These are phyloP conservation scores for Neonectria neomacrospora DNA, from an alignment of 2,329 filamentous ascomycete species.

Conservation along the genomic window DNA sequence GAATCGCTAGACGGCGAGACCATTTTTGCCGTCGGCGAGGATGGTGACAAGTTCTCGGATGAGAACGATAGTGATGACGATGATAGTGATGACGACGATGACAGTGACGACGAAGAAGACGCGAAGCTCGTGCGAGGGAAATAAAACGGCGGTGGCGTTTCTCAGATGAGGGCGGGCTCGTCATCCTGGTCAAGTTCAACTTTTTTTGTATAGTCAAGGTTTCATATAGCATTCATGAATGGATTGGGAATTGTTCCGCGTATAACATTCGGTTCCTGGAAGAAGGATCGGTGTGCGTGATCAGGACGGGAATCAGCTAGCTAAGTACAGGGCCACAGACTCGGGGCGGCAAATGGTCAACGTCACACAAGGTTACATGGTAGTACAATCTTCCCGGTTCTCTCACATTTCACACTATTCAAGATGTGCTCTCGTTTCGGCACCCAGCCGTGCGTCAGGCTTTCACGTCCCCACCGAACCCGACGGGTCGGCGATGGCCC, in stretches of 20 bases:
- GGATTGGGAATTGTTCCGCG: constrained; percentile 29
- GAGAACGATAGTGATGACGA: constrained; percentile 65
- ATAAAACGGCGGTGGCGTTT: constrained; percentile 43
- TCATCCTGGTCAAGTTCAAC: constrained; percentile 3
- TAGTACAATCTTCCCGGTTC: constrained; percentile 20
- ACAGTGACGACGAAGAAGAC: constrained; percentile 65
- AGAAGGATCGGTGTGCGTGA: constrained; percentile 17
- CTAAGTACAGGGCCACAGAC: constrained; percentile 12
- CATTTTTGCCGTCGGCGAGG: constrained; percentile 93
- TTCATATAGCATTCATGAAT: constrained; percentile 35
- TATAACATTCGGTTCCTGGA: constrained; percentile 3
- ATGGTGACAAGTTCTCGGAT: constrained; percentile 83
- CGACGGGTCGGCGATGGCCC: constrained; percentile 81
- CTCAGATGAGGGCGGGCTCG: neutral
- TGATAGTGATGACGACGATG: constrained; percentile 71
- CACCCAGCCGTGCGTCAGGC: neutral
- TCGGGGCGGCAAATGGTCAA: constrained; percentile 10
- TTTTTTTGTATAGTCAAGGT: constrained; percentile 39
- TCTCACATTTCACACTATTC: neutral
- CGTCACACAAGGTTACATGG: constrained; percentile 23
- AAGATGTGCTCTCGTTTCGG: no score
- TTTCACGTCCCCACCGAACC: constrained; percentile 81
- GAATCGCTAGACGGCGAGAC: constrained; percentile 85
- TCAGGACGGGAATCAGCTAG: constrained; percentile 17
- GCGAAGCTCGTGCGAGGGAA: constrained; percentile 63